Conservation (phyloP, 345 rosid genomes). For the Lumnitzera littorea region DNA sequence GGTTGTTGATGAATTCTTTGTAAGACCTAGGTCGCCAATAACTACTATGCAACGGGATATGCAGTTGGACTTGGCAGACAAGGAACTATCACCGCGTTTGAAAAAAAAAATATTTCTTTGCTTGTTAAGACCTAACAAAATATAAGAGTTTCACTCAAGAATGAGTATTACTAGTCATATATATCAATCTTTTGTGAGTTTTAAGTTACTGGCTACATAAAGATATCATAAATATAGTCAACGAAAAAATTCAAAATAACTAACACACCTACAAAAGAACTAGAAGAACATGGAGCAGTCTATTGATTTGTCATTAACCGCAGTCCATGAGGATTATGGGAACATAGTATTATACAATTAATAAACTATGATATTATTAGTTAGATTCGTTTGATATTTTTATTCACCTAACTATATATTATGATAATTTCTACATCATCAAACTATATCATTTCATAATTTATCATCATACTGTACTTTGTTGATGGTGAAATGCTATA, state of each 20-base stretch:
- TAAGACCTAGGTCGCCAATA: slow-evolving; percentile 78
- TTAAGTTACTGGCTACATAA: not conserved
- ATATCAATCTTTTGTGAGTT: not conserved
- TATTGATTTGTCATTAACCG: too few relatives aligned
- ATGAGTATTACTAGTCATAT: not conserved
- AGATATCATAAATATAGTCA: too few relatives aligned
- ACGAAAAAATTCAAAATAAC: too few relatives aligned
- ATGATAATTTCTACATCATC: too few relatives aligned
- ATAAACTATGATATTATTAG: too few relatives aligned
- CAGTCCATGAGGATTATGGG: too few relatives aligned
- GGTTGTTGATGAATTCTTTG: slow-evolving; percentile 72
- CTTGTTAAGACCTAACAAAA: slow-evolving; percentile 53
- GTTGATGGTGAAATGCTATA: not conserved
- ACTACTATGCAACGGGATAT: slow-evolving; percentile 55
- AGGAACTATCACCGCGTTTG: slow-evolving; percentile 49
- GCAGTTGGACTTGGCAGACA: slow-evolving; percentile 36
- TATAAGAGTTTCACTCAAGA: not conserved
- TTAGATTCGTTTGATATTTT: too few relatives aligned
- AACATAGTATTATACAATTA: too few relatives aligned
- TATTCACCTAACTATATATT: too few relatives aligned
- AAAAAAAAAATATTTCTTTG: slow-evolving; percentile 30
- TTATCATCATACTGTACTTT: not conserved
- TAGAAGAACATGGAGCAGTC: too few relatives aligned
- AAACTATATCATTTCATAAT: not conserved
- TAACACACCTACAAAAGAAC: too few relatives aligned